These are phyloP conservation scores for Jasminum sambac DNA, from an alignment of 257 asterid species.

Conservation along the genomic window DNA sequence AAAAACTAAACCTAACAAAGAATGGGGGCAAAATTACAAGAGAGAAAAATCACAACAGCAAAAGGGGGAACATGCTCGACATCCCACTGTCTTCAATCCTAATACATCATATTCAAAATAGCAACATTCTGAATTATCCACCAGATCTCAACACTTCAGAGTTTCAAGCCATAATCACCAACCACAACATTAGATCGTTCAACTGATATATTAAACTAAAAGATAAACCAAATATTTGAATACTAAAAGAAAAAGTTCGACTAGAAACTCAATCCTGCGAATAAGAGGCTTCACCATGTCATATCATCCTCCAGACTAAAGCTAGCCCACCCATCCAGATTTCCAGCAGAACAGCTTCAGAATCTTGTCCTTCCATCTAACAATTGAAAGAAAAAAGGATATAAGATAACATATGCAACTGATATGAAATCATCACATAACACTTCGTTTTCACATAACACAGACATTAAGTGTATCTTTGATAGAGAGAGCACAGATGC, in stretches of 20 bases:
- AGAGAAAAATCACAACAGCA: conserved; percentile 30
- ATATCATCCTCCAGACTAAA: conserved; percentile 31
- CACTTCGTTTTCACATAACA: neutral
- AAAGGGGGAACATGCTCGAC: conserved; percentile 33
- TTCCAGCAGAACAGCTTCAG: conserved; percentile 43
- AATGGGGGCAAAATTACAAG: conserved; percentile 39
- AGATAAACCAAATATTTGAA: conserved; percentile 36
- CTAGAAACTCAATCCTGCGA: conserved; percentile 33
- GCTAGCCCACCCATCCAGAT: conserved; percentile 38
- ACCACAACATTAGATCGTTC: conserved; percentile 41
- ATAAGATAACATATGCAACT: conserved; percentile 24
- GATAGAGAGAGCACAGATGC: too few species aligned
- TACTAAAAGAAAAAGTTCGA: conserved; percentile 42
- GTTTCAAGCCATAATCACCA: conserved; percentile 43
- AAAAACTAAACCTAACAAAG: conserved; percentile 41
- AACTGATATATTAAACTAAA: conserved; percentile 37
- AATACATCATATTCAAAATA: conserved; percentile 49
- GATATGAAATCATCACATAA: neutral
- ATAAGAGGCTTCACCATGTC: conserved; percentile 39
- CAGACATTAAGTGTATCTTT: neutral
- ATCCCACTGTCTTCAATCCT: conserved; percentile 43
- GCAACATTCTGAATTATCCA: conserved; percentile 38
- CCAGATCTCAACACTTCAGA: conserved; percentile 43
- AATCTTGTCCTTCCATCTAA: conserved; percentile 40
- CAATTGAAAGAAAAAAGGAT: conserved; percentile 26